A percentile compares a stretch with the other conserved stretches of the same genome.
Evolutionary conservation across 2,329 filamentous ascomycete genomes (phyloP).

Genomic region (Alternaria gansuensis): DNA sequence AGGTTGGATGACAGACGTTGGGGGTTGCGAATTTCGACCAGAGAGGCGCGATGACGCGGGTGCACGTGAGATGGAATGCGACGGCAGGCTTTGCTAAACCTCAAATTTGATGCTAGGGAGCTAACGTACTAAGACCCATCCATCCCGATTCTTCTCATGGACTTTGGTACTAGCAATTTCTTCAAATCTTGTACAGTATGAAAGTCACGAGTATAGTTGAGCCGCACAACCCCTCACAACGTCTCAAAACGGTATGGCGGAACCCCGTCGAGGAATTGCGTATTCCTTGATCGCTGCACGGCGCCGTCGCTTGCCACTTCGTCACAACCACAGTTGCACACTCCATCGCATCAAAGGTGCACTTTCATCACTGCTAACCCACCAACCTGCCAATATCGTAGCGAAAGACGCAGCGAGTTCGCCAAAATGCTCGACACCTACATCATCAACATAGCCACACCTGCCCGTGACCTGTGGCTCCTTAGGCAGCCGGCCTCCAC

Average conservation of each 20-base stretch:
- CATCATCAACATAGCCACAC: conserved; percentile 43
- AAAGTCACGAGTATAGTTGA: conserved; percentile 25
- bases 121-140: not conserved
- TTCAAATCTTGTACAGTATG: not conserved
- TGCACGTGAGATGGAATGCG: not conserved
- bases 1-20: not conserved
- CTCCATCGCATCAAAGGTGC: conserved; percentile 26
- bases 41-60: not conserved
- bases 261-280: conserved; percentile 27
- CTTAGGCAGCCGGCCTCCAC: conserved; percentile 40
- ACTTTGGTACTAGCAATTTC: no score
- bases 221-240: conserved; percentile 20
- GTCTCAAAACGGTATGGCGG: conserved; percentile 36
- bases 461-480: conserved; percentile 32
- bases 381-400: conserved; percentile 31
- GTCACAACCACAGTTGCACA: conserved; percentile 35
- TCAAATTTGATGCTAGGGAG: not conserved
- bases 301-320: conserved; percentile 31
- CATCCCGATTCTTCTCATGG: not conserved
- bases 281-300: conserved; percentile 40
- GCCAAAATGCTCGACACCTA: conserved; percentile 30
- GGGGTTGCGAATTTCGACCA: not conserved
- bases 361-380: conserved; percentile 41
- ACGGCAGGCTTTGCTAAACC: not conserved
- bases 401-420: conserved; percentile 29